phyloP scores from a whole-genome alignment of 1,284 basidiomycete genomes.

The Leccinum olivaceoglutinosum region DNA sequence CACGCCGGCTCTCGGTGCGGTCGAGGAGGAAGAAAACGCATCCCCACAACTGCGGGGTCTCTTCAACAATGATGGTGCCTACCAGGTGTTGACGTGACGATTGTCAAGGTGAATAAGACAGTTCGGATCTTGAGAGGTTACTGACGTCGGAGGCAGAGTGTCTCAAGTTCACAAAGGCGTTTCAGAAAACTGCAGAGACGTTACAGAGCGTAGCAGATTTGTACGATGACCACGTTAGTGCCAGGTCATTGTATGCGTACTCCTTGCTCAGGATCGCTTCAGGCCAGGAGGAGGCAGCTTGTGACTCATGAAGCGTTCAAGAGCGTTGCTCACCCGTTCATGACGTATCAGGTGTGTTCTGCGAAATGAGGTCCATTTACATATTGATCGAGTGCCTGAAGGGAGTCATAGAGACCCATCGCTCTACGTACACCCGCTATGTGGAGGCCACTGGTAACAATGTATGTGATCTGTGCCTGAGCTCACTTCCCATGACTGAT shows the following conservation, averaged over 20 bases:
- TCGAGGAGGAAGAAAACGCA: conserved; percentile 45
- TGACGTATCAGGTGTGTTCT: conserved; percentile 56
- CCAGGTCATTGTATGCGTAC: not conserved
- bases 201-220: conserved; percentile 72
- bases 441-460: conserved; percentile 44
- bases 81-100: conserved; percentile 76
- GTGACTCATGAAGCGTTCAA: conserved; percentile 74
- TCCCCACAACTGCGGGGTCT: conserved; percentile 35
- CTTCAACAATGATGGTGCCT: conserved; percentile 69
- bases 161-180: conserved; percentile 67
- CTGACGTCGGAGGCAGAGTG: conserved; percentile 44
- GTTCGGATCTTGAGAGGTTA: not conserved
- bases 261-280: conserved; percentile 9
- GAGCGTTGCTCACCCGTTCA: conserved; percentile 65
- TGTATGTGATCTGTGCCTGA: conserved; percentile 19
- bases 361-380: not conserved
- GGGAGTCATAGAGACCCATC: conserved; percentile 69
- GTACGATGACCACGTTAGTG: conserved; percentile 70
- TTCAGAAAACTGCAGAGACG: conserved; percentile 73
- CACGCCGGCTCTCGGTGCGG: conserved; percentile 39
- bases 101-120: conserved; percentile 35
- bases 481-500: conserved; percentile 7
- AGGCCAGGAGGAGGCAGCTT: conserved; percentile 70
- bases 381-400: conserved; percentile 24
- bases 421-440: conserved; percentile 60